These are phyloP conservation scores for Eucalyptus tenuipes DNA, from an alignment of 345 rosid genomes.

Conservation along the genomic window DNA sequence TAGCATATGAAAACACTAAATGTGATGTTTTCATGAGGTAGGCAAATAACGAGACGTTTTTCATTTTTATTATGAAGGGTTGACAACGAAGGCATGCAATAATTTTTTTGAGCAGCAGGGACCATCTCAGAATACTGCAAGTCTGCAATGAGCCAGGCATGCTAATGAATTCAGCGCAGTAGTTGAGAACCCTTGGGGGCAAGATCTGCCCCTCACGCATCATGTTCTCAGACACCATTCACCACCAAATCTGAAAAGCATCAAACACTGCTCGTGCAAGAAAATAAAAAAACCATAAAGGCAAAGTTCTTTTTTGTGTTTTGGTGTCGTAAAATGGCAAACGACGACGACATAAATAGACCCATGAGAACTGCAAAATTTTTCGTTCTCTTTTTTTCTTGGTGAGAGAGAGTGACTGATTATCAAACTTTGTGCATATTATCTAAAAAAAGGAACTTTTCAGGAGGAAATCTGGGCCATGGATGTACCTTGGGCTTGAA, in stretches of 20 bases:
- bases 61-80: neutral
- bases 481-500: slow-evolving; percentile 2
- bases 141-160: neutral
- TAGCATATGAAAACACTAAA: neutral
- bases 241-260: neutral
- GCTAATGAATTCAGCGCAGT: neutral
- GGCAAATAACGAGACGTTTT: neutral
- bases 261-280: neutral
- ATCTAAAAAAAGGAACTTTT: neutral
- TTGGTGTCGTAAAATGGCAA: neutral
- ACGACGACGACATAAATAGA: neutral
- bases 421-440: neutral
- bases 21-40: neutral
- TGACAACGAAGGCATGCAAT: neutral
- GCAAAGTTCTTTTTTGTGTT: neutral
- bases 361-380: neutral
- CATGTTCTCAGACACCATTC: neutral
- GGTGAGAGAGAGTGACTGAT: neutral
- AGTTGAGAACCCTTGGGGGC: neutral
- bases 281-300: neutral
- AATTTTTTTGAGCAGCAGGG: neutral
- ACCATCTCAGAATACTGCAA: neutral
- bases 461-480: neutral
- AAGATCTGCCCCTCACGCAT: neutral
- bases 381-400: neutral